These are phyloP conservation scores for Oxyria digyna DNA, from an alignment of 148 eudicot species.

Conservation along the genomic window DNA sequence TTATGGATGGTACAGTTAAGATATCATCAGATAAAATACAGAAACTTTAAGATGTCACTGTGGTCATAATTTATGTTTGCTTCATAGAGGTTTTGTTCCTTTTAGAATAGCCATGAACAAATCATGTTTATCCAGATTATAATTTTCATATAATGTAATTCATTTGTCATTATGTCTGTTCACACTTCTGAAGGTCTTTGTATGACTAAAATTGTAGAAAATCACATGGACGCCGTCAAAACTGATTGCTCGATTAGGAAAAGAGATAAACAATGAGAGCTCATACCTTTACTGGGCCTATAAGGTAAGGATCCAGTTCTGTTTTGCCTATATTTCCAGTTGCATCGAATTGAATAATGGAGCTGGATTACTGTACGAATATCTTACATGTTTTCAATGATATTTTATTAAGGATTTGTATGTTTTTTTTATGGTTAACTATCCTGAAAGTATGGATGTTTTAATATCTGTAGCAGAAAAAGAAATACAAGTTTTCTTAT, in stretches of 20 bases:
- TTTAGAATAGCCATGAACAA: background rate
- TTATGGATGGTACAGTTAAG: background rate
- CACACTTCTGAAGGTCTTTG: background rate
- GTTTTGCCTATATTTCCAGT: slow-evolving; percentile 1
- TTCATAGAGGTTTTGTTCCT: background rate
- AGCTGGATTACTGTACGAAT: background rate
- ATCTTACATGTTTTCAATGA: background rate
- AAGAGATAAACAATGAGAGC: slow-evolving; percentile 76
- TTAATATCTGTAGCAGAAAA: background rate
- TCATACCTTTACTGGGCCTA: slow-evolving; percentile 96
- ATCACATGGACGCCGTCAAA: slow-evolving; percentile 83
- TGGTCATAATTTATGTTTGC: background rate
- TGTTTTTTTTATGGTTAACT: background rate
- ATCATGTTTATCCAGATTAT: background rate
- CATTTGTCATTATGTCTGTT: background rate
- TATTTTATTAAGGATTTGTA: background rate
- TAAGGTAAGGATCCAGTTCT: slow-evolving; percentile 35
- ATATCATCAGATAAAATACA: background rate
- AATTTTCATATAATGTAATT: background rate
- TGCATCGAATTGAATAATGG: background rate
- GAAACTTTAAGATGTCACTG: background rate
- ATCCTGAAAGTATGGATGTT: background rate
- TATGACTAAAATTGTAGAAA: slow-evolving; percentile 26
- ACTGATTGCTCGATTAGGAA: slow-evolving; percentile 87
- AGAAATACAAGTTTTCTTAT: background rate